A percentile compares a stretch with the other conserved stretches of the same genome.
Evolutionary conservation across 2,329 filamentous ascomycete species (phyloP).

Genomic region (Periconia digitata): DNA sequence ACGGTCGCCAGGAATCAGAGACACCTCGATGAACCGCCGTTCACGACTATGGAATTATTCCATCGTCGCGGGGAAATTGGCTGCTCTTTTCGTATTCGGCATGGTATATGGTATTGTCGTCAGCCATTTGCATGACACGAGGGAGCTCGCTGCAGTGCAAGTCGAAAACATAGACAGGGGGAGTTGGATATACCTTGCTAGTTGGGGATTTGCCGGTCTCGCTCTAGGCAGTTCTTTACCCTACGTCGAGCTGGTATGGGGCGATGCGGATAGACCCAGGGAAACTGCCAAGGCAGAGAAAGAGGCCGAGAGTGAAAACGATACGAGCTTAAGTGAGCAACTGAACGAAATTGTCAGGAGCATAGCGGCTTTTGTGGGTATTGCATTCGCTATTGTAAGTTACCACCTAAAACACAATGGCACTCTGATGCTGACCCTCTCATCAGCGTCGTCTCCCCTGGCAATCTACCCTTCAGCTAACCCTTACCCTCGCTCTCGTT

Average conservation of each 20-base stretch:
- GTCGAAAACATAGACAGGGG: slow-evolving; percentile 58
- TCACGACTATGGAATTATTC: slow-evolving; percentile 45
- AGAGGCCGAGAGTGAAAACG: slow-evolving; percentile 12
- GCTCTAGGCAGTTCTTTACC: slow-evolving; percentile 78
- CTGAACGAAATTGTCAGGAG: slow-evolving; percentile 75
- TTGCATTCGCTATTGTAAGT: slow-evolving; percentile 81
- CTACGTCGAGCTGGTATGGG: slow-evolving; percentile 79
- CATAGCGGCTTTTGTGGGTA: slow-evolving; percentile 70
- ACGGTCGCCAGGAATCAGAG: slow-evolving; percentile 5
- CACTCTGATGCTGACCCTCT: neutral
- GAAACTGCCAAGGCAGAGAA: neutral
- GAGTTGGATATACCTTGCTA: slow-evolving; percentile 68
- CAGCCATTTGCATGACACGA: slow-evolving; percentile 73
- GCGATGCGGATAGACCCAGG: slow-evolving; percentile 44
- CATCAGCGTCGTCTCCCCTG: slow-evolving; percentile 81
- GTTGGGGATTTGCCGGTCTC: slow-evolving; percentile 83
- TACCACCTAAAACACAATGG: neutral
- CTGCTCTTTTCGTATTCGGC: slow-evolving; percentile 75
- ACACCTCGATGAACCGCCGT: slow-evolving; percentile 11
- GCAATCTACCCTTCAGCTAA: slow-evolving; percentile 93
- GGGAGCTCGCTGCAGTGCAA: slow-evolving; percentile 64
- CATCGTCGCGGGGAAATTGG: slow-evolving; percentile 59
- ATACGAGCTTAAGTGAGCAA: slow-evolving; percentile 56
- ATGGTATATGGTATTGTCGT: slow-evolving; percentile 82
- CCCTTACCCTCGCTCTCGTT: slow-evolving; percentile 81